phyloP scores from a whole-genome alignment of 768 basidiomycete species.

The Collybia sp. region DNA sequence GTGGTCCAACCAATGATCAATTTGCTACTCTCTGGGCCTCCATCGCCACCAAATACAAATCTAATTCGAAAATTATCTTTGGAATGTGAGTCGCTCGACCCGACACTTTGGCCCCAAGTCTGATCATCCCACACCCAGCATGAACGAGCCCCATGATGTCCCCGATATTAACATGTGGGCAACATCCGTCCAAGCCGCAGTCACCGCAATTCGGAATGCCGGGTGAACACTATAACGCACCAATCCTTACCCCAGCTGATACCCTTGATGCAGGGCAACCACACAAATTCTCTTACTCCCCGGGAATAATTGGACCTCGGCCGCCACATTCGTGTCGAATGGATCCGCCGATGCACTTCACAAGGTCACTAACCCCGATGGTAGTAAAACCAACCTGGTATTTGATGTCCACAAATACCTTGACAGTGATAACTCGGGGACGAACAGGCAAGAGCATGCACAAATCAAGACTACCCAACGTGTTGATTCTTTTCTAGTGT shows the following conservation, averaged over 20 bases:
- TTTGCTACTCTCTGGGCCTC: slow-evolving; percentile 49
- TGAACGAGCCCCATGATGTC: slow-evolving; percentile 63
- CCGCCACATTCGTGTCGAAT: slow-evolving; percentile 29
- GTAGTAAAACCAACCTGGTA: slow-evolving; percentile 37
- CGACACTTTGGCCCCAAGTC: not conserved
- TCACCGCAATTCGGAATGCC: slow-evolving; percentile 55
- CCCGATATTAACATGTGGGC: slow-evolving; percentile 41
- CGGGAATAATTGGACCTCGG: slow-evolving; percentile 21
- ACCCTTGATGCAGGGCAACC: slow-evolving; percentile 23
- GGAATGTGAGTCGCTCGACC: slow-evolving; percentile 18
- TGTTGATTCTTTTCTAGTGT: slow-evolving; percentile 5
- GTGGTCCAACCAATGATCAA: slow-evolving; percentile 48
- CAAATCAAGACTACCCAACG: not conserved
- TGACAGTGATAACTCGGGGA: slow-evolving; percentile 46
- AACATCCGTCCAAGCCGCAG: slow-evolving; percentile 43
- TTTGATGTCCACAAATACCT: slow-evolving; percentile 63
- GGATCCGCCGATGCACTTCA: slow-evolving; percentile 41
- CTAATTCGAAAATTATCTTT: slow-evolving; percentile 36
- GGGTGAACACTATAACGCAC: slow-evolving; percentile 33
- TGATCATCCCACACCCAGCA: slow-evolving; percentile 18
- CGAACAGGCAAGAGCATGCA: slow-evolving; percentile 16
- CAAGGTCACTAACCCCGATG: slow-evolving; percentile 36
- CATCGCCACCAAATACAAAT: slow-evolving; percentile 44
- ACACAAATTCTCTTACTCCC: slow-evolving; percentile 53
- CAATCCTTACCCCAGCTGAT: not conserved